A percentile compares a stretch with the other conserved stretches of the same genome.
phyloP scores from a whole-genome alignment of 2,329 filamentous ascomycete genomes.

The Lasiodiplodia sp. region DNA sequence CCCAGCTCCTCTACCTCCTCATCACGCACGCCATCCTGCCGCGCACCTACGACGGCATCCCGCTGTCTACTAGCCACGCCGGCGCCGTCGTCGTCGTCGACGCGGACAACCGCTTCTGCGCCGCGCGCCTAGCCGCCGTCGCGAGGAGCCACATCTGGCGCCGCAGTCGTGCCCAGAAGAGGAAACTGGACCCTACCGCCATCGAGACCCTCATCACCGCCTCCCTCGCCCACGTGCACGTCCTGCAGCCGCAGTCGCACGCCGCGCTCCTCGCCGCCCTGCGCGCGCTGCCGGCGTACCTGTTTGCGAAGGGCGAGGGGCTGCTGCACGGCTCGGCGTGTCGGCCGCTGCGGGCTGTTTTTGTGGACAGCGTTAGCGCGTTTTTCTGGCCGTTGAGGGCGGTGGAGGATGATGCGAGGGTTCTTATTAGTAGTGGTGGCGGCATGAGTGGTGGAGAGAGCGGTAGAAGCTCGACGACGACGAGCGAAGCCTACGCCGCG shows the following conservation, averaged over 20 bases:
- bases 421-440: neutral
- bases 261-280: constrained; percentile 59
- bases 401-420: constrained; percentile 32
- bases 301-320: constrained; percentile 46
- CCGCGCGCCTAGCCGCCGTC: constrained; percentile 54
- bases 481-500: constrained; percentile 32
- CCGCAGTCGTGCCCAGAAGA: neutral
- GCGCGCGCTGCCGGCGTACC: constrained; percentile 55
- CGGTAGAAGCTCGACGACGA: neutral
- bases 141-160: constrained; percentile 40
- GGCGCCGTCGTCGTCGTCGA: constrained; percentile 64
- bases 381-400: constrained; percentile 64
- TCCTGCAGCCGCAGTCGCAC: constrained; percentile 64
- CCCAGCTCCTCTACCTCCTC: constrained; percentile 65
- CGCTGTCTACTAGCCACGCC: constrained; percentile 52
- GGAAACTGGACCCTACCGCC: constrained; percentile 12
- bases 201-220: constrained; percentile 42
- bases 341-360: constrained; percentile 57
- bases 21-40: constrained; percentile 61
- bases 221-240: constrained; percentile 63
- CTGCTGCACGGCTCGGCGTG: constrained; percentile 54
- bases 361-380: constrained; percentile 62
- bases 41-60: constrained; percentile 35
- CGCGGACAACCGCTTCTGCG: constrained; percentile 62
- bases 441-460: neutral